These are phyloP conservation scores for Clavulina sp. DNA, from an alignment of 768 basidiomycete genomes.

Conservation along the genomic window DNA sequence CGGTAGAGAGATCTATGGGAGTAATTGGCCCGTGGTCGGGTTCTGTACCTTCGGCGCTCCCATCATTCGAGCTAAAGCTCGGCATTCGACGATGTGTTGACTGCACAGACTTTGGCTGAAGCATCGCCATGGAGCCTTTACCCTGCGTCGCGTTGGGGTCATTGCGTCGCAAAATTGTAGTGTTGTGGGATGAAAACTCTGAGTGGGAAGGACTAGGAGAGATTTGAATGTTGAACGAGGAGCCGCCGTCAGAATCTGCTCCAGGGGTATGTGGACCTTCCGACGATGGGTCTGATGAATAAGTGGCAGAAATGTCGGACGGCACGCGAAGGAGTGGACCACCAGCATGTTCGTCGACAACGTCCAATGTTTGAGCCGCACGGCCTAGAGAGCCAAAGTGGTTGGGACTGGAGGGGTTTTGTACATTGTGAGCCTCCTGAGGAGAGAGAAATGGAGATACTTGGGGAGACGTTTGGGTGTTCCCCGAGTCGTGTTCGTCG, in stretches of 20 bases:
- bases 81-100: not conserved
- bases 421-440: too few species aligned
- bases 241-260: not conserved
- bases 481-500: too few species aligned
- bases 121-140: not conserved
- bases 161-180: not conserved
- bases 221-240: not conserved
- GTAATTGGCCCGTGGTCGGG: conserved; percentile 1
- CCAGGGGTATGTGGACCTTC: not conserved
- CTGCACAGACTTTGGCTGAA: not conserved
- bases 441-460: too few species aligned
- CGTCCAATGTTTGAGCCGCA: too few species aligned
- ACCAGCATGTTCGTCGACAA: too few species aligned
- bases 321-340: not conserved
- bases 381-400: too few species aligned
- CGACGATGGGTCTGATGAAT: not conserved
- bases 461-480: too few species aligned
- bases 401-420: too few species aligned
- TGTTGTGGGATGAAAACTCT: not conserved
- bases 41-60: conserved; percentile 7
- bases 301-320: not conserved
- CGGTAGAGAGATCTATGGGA: not conserved
- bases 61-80: not conserved
- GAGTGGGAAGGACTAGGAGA: not conserved
- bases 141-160: not conserved